Evolutionary conservation across 1,284 basidiomycete genomes (phyloP), one percentile per base, ranked within the genome.

Genomic region (Pholiota adiposa): DNA sequence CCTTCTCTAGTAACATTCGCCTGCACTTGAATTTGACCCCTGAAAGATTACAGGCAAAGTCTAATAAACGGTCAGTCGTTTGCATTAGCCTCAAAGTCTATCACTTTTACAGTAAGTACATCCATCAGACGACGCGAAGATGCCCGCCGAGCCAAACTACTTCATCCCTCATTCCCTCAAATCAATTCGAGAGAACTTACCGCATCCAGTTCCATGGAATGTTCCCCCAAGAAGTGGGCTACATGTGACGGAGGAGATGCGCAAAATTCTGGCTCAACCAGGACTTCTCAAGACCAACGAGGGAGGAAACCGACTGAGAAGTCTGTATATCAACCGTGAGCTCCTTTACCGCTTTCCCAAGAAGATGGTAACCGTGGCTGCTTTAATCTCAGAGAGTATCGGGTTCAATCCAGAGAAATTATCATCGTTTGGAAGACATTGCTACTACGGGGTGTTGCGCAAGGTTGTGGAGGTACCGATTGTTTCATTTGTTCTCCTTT

Each of bases 221-320:
- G 23, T 43, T 40, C 23, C 23, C 4, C 51, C 51, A 19, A 29
- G 40, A 41, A 53, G 51, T 40, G 38, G 25, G 11, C 16, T 53
- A 29, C 27, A 40, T 38, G 51, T 53, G 38, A 38, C 51, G 18
- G 51, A 41, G 6, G 51, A 53, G 38, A 53, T 53, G 51, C 36
- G 21, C 23, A 31, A 23, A 23, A 23, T 43, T 4, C 38, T 53
- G 12, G 34, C 51, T 21, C 36, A 11, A 19, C 36, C 51, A 19
- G 36, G 51, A 2, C 43, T 53, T 12, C 4, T 43, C 5, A 53
- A 43, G 51, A 41, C 34, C 21, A 29, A 18, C 5, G 25, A 53
- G 21, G 51, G 38, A 29, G 51, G 51, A 18, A 11, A 29, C 21
- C 34, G 38, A 27, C 12, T 53, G 25, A 53, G 38, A 43, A 53